Evolutionary conservation across 2,329 filamentous ascomycete species (phyloP).

Genomic region (Pyrenophora seminiperda): DNA sequence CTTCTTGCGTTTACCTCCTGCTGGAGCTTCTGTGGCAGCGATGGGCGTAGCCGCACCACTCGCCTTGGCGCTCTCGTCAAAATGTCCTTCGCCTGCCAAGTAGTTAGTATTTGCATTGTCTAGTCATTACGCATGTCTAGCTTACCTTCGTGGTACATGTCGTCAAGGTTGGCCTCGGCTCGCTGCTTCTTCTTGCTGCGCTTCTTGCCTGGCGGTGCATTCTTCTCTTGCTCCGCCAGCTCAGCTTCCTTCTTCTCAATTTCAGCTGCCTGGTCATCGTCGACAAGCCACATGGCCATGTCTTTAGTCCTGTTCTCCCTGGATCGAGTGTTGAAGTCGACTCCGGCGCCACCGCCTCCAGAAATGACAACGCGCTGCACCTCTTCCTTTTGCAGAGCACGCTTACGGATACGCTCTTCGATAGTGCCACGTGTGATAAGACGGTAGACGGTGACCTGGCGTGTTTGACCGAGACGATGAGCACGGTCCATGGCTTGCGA

Average conservation of each 20-base stretch:
- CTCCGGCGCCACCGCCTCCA: slow-evolving; percentile 78
- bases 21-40: slow-evolving; percentile 50
- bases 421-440: slow-evolving; percentile 97
- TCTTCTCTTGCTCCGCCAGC: slow-evolving; percentile 68
- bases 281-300: slow-evolving; percentile 97
- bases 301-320: slow-evolving; percentile 95
- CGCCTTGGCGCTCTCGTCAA: slow-evolving; percentile 85
- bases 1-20: slow-evolving; percentile 58
- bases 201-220: slow-evolving; percentile 47
- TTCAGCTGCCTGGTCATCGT: slow-evolving; percentile 92
- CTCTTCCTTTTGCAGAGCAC: slow-evolving; percentile 96
- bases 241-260: slow-evolving; percentile 94
- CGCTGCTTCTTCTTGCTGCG: slow-evolving; percentile 70
- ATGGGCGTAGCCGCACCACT: slow-evolving; percentile 86
- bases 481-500: slow-evolving; percentile 99
- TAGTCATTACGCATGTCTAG: background rate
- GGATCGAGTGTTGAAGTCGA: slow-evolving; percentile 94
- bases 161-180: slow-evolving; percentile 74
- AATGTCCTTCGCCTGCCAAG: slow-evolving; percentile 84
- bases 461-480: slow-evolving; percentile 94
- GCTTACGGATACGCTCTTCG: slow-evolving; percentile 96
- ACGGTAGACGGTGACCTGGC: slow-evolving; percentile 95
- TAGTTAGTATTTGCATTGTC: slow-evolving; percentile 29
- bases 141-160: slow-evolving; percentile 99
- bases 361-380: slow-evolving; percentile 97